phyloP scores from a whole-genome alignment of 2,329 filamentous ascomycete species.

The Saccharata proteae region DNA sequence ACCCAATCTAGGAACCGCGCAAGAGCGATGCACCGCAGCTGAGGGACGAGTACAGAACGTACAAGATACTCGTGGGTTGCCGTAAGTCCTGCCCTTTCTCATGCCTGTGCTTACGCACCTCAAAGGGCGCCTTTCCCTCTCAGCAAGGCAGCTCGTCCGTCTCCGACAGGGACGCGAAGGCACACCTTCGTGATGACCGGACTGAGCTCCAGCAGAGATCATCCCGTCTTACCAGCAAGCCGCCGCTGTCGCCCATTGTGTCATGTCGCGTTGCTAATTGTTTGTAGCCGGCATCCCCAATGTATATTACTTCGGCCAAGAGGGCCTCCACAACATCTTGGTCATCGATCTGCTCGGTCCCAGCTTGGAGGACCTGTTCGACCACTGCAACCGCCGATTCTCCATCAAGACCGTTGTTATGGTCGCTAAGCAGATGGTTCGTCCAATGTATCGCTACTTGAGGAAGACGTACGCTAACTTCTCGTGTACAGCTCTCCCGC shows the following conservation, averaged over 20 bases:
- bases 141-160: not conserved
- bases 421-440: constrained; percentile 97
- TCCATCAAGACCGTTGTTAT: constrained; percentile 96
- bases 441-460: constrained; percentile 14
- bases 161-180: not conserved
- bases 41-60: constrained; percentile 96
- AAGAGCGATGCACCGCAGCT: constrained; percentile 98
- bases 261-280: constrained; percentile 20
- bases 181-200: not conserved
- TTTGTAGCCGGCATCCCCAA: constrained; percentile 84
- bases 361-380: constrained; percentile 91
- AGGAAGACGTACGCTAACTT: constrained; percentile 10
- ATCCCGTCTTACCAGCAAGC: too few species aligned
- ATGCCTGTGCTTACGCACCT: constrained; percentile 10
- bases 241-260: not conserved
- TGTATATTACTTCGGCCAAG: constrained; percentile 98
- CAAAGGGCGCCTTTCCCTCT: constrained; percentile 4
- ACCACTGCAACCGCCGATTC: constrained; percentile 92
- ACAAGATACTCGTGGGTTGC: constrained; percentile 98
- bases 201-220: too few species aligned
- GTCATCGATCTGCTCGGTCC: constrained; percentile 94
- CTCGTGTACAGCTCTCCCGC: constrained; percentile 58
- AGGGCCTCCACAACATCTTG: constrained; percentile 96
- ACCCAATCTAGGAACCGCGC: constrained; percentile 62
- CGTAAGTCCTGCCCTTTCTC: constrained; percentile 53